Evolutionary conservation across 2,329 filamentous ascomycete genomes (phyloP).

Genomic region (Arthrinium phaeospermum): DNA sequence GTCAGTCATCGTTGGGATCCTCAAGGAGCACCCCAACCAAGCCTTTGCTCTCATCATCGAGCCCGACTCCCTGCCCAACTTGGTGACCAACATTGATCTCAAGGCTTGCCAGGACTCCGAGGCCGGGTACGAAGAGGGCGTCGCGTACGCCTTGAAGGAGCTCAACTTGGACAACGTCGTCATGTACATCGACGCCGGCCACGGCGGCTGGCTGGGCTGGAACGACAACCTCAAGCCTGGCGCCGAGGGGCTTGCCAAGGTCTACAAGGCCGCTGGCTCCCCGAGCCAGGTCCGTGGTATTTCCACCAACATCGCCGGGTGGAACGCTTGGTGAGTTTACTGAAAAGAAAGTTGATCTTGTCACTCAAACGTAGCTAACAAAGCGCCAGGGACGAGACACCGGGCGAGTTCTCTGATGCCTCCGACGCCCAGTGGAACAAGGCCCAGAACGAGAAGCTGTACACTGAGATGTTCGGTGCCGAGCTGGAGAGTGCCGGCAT

Average conservation of each 20-base stretch:
- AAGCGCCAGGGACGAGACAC: constrained; percentile 33
- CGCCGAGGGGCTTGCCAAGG: constrained; percentile 53
- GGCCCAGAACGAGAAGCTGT: constrained; percentile 63
- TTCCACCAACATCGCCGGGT: constrained; percentile 64
- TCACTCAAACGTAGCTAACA: constrained; percentile 18
- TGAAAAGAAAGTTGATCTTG: neutral
- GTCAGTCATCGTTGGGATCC: constrained; percentile 47
- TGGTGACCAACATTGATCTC: constrained; percentile 61
- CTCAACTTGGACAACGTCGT: constrained; percentile 64
- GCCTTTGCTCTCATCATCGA: constrained; percentile 55
- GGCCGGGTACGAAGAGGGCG: constrained; percentile 55
- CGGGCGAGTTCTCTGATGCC: constrained; percentile 39
- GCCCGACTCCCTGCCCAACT: constrained; percentile 64
- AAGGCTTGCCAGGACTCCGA: constrained; percentile 55
- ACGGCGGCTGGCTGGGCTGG: constrained; percentile 67
- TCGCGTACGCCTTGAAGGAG: constrained; percentile 56
- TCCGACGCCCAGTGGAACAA: constrained; percentile 52
- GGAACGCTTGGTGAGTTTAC: constrained; percentile 53
- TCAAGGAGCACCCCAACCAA: constrained; percentile 53
- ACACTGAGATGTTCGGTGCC: constrained; percentile 68
- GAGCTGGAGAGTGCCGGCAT: constrained; percentile 59
- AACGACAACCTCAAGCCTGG: constrained; percentile 58
- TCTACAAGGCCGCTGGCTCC: constrained; percentile 59
- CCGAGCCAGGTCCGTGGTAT: constrained; percentile 59
- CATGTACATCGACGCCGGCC: constrained; percentile 65